Percentiles rank a stretch among this genome's conserved stretches.
These are phyloP conservation scores for Thelonectria discophora DNA, from an alignment of 2,329 filamentous ascomycete species.

Conservation along the genomic window DNA sequence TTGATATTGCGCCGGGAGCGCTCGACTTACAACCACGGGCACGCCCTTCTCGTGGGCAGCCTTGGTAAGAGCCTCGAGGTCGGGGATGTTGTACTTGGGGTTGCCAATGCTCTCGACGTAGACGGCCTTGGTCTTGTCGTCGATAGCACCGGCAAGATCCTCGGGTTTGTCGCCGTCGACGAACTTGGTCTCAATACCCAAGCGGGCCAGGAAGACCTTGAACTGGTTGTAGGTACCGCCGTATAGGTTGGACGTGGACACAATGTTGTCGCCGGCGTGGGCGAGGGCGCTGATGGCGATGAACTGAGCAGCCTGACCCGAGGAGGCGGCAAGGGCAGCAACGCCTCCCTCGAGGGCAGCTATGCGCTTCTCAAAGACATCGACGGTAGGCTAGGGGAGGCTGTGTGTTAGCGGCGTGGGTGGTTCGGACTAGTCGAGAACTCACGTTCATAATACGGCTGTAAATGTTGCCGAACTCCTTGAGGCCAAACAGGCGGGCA, in stretches of 20 bases:
- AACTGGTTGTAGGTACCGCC: constrained; percentile 98
- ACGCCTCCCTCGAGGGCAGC: constrained; percentile 95
- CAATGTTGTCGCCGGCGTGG: constrained; percentile 89
- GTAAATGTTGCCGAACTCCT: constrained; percentile 98
- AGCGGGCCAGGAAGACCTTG: constrained; percentile 87
- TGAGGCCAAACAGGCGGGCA: constrained; percentile 93
- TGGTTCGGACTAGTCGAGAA: constrained; percentile 19
- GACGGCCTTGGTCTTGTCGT: constrained; percentile 91
- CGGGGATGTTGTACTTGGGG: constrained; percentile 90
- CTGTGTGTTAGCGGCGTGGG: constrained; percentile 4
- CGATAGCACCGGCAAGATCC: constrained; percentile 83
- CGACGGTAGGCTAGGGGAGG: constrained; percentile 79
- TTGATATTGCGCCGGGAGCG: too few species aligned
- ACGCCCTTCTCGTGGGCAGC: constrained; percentile 76
- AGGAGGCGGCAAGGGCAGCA: constrained; percentile 84
- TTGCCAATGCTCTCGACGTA: constrained; percentile 95
- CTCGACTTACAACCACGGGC: constrained; percentile 64
- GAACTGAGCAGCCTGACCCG: constrained; percentile 92
- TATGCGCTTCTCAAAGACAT: constrained; percentile 95
- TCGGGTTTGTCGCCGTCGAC: constrained; percentile 81
- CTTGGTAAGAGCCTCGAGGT: constrained; percentile 86
- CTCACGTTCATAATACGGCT: constrained; percentile 92
- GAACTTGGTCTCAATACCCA: constrained; percentile 90
- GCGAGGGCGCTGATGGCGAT: constrained; percentile 88
- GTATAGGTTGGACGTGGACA: constrained; percentile 90